Base-by-base conservation (phyloP, 352 stramenopile genomes). In the Elongisporangium undulatum region DNA sequence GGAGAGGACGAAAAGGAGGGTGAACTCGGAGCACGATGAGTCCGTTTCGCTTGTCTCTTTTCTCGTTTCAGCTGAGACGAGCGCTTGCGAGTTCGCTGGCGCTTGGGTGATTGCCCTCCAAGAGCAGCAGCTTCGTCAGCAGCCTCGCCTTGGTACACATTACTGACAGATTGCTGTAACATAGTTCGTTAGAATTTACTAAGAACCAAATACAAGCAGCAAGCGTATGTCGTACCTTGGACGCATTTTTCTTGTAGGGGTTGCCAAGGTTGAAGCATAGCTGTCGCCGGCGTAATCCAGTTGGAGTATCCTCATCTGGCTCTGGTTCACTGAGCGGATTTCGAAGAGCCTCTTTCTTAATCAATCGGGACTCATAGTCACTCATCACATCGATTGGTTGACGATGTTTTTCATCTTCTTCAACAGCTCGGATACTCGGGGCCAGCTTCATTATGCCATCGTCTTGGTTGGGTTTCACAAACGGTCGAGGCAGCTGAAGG, bases 331-430 rank as follows among this genome's bases (percentile, higher is more conserved):
- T 79, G 15, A 92, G 72, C n/a, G 87, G 87, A 53, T 96, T 94
- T 8, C 87, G 79, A 22, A 94, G 69, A 2, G 84, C 85, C 52
- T 96, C 87, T 52, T 94, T 96, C 64, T 91, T 94, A 51, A 96
- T 77, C 23, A 93, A 49, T n/a, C 84, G 75, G 0, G 87, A 92
- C 24, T 94, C 85, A 61, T 96, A 96, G 58, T 96, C 85, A 56
- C 85, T 92, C 87, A 96, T 96, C 4, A 89, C 80, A 23, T 94
- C 87, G 50, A 96, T 94, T 4, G 87, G 84, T 41, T 94, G 79
- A 13, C 77, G 77, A 56, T 94, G 85, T 62, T 92, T 94, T 53
- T 91, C 81, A 56, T 94, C 82, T 57, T 96, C 79, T 58, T 91
- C 78, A 4, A 72, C 61, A 19, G 80, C 79, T 48, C 73, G 76